Percentiles rank a stretch among this genome's conserved stretches.
Conservation (phyloP, 495 filamentous ascomycete species). For the Gamarada debralockiae region DNA sequence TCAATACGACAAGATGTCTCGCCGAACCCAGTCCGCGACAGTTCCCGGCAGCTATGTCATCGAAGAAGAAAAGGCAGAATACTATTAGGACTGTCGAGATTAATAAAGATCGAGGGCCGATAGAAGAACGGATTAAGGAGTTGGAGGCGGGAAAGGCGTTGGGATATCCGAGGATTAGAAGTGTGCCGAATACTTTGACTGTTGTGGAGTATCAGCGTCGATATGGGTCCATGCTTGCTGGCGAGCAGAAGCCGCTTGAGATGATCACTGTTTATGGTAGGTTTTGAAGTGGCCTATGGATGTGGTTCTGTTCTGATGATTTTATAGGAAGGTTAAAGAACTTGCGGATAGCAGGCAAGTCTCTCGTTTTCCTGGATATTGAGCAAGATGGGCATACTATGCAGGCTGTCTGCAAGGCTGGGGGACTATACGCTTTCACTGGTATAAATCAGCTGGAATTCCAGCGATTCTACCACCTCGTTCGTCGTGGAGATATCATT, state of each 20-base stretch:
- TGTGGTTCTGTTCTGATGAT: background rate
- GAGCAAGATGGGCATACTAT: conserved; percentile 62
- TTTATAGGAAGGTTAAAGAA: conserved; percentile 37
- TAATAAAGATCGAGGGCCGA: background rate
- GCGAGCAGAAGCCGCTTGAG: conserved; percentile 22
- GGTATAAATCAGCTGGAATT: conserved; percentile 45
- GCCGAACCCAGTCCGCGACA: no score
- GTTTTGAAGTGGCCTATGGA: background rate
- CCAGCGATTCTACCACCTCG: conserved; percentile 51
- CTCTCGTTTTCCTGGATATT: conserved; percentile 82
- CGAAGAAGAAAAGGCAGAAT: no score
- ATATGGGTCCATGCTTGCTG: conserved; percentile 25
- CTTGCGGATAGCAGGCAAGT: conserved; percentile 46
- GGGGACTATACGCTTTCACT: conserved; percentile 39
- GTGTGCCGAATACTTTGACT: conserved; percentile 17
- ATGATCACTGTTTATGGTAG: conserved; percentile 41
- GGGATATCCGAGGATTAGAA: conserved; percentile 46
- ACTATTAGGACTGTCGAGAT: background rate
- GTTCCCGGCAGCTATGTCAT: no score
- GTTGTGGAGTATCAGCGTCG: conserved; percentile 20
- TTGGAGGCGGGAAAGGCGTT: conserved; percentile 39
- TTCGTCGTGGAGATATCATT: conserved; percentile 74
- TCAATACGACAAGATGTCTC: conserved; percentile 27
- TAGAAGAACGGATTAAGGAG: conserved; percentile 41
- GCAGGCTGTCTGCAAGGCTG: conserved; percentile 70